Evolutionary conservation across 2,329 filamentous ascomycete species (phyloP).

Genomic region (Cercospora brassicicola): DNA sequence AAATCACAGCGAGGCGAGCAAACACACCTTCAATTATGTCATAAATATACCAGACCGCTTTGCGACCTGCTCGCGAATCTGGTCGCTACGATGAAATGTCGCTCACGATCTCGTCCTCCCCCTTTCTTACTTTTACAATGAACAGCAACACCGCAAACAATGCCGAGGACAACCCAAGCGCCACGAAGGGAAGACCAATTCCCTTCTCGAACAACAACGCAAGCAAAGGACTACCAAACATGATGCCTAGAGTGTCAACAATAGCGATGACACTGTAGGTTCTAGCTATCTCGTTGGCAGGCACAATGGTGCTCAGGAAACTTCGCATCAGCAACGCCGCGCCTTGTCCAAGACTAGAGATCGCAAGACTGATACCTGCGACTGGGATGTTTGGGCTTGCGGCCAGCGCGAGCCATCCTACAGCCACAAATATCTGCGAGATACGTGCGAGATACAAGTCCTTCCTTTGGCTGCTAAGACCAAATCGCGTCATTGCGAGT

Average conservation of each 20-base stretch:
- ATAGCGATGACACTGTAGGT: slow-evolving; percentile 56
- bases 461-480: slow-evolving; percentile 30
- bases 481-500: slow-evolving; percentile 24
- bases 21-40: neutral
- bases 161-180: slow-evolving; percentile 33
- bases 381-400: slow-evolving; percentile 34
- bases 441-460: slow-evolving; percentile 38
- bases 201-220: slow-evolving; percentile 52
- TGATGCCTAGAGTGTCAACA: slow-evolving; percentile 52
- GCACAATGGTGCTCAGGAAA: slow-evolving; percentile 56
- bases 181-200: slow-evolving; percentile 54
- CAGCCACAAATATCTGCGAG: slow-evolving; percentile 31
- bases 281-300: slow-evolving; percentile 55
- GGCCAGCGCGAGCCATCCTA: slow-evolving; percentile 36
- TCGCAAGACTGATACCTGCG: slow-evolving; percentile 44
- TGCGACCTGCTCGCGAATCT: neutral
- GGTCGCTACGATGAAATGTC: neutral
- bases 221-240: slow-evolving; percentile 51
- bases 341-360: slow-evolving; percentile 51
- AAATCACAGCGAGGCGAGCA: neutral
- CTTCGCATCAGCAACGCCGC: slow-evolving; percentile 49
- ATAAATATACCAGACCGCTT: neutral
- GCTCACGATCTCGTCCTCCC: slow-evolving; percentile 25
- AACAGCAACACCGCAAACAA: slow-evolving; percentile 26
- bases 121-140: slow-evolving; percentile 34